Evolutionary conservation across 306 rosid species (phyloP).

Genomic region (Medicago ruthenica): DNA sequence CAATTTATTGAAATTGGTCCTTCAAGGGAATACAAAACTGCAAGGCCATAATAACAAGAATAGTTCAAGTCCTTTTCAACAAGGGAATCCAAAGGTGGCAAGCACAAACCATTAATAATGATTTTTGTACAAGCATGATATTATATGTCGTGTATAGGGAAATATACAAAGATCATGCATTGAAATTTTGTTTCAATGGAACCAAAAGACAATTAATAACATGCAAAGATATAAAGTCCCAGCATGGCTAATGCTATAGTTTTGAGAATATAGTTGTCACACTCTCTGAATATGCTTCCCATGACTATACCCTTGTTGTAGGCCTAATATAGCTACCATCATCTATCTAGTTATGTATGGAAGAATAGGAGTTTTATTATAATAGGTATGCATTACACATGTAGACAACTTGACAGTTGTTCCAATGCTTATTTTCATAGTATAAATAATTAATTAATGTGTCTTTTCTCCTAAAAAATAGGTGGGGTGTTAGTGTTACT

Average conservation of each 20-base stretch:
- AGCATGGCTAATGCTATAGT: conserved; percentile 6
- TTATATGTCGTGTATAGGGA: conserved; percentile 35
- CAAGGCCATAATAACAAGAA: conserved; percentile 39
- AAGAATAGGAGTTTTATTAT: neutral
- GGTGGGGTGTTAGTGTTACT: conserved; percentile 45
- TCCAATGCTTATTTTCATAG: conserved; percentile 30
- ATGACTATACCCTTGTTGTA: conserved; percentile 22
- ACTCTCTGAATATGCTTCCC: conserved; percentile 42
- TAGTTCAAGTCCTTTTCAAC: conserved; percentile 54
- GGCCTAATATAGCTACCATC: conserved; percentile 19
- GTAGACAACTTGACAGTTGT: conserved; percentile 47
- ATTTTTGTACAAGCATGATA: conserved; percentile 36
- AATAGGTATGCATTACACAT: neutral
- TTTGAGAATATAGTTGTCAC: conserved; percentile 44
- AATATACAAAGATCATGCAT: conserved; percentile 33
- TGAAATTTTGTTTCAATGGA: conserved; percentile 38
- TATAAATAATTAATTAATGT: conserved; percentile 28
- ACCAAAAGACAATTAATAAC: conserved; percentile 36
- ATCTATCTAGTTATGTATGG: neutral
- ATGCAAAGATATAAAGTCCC: conserved; percentile 26
- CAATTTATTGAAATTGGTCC: conserved; percentile 39
- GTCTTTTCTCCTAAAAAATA: conserved; percentile 20
- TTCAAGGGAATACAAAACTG: conserved; percentile 29
- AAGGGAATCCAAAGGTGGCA: conserved; percentile 59
- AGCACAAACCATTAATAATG: conserved; percentile 43